Evolutionary conservation across 2,329 filamentous ascomycete species (phyloP), one percentile per base, ranked within the genome.

Genomic region (Phyllosticta citriasiana): DNA sequence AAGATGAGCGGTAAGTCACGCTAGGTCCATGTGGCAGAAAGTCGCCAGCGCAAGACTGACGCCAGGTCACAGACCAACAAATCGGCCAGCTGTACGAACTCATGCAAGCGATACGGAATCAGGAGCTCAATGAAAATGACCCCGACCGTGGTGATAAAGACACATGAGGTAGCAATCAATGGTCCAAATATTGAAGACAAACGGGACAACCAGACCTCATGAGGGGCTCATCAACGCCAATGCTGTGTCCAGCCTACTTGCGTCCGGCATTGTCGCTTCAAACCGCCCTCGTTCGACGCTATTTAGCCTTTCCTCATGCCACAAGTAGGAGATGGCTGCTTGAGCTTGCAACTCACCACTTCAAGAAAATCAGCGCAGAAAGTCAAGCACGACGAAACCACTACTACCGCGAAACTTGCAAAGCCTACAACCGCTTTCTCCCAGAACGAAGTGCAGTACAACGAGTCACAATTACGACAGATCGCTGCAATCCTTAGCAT

Each of bases 81-180:
- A 79, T 97, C 58, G 89, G 87, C 1, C 94, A 99, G 74, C 77
- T 99, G 67, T 97, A 97, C 71, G 93, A 97, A 72, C 79, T 99
- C 61, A 95, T 97, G 91, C 83, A 88, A 72, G 84, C 89, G 2
- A 95, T 96, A 59, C 77, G 79, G 62, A 80, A 81, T 66, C 75
- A 77, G 63, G 79, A 79, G 10, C 68, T 76, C 24, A 75, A 77
- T 57, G 79, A 79, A 57, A 77, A 77, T 60, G 79, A 80, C 59
- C 71, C 75, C 33, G 75, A 77, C 61, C 69, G 65, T 60, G 67
- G 67, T 25, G 7, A n/a, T n/a, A n/a, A 47, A 47, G 40, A 47
- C 16, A 47, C n/a, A 47, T 47, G 40, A 47, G 40, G 40, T 47
- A 47, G 40, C n/a, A n/a, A 47, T n/a, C 40, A 47, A 47, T n/a